Base-by-base conservation (phyloP, 805 yeast genomes). In the Zygotorulaspora sp. region DNA sequence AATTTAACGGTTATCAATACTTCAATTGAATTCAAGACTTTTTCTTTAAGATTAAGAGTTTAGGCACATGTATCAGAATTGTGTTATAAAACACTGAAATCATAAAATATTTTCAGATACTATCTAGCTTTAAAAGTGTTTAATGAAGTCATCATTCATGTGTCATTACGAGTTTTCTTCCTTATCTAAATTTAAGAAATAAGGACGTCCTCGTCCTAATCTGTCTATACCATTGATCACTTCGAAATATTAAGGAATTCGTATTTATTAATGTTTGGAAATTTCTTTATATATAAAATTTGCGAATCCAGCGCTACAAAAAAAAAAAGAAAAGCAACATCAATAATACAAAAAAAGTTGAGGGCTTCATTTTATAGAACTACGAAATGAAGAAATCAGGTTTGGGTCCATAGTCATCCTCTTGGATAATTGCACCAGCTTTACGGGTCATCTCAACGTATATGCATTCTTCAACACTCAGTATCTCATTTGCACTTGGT, bases 361-460 rank as follows among this genome's bases (percentile, higher is more conserved):
- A n/a, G n/a, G n/a, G n/a, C n/a, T n/a, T n/a, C n/a, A n/a, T n/a
- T n/a, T n/a, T n/a, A n/a, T n/a, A n/a, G n/a, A n/a, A n/a, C n/a
- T n/a, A n/a, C n/a, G 40, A 20, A 17, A 34, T 49, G 35, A 56
- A 57, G 20, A 58, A 50, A n/a, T 71, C 77, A 0, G 84, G 80
- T 42, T 68, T 67, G 1, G 97, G 96, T 0, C 97, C 98, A 58
- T 74, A 88, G 49, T 92, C 97, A 13, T 97, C 97, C 65, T 90
- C 98, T 53, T 81, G 92, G 45, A 92, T 83, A 2, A 89, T 83
- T 3, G 97, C 96, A 4, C 97, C 96, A 5, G 95, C 85, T 57
- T 83, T 83, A 36, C 96, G 71, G 43, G 90, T 72, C 38, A 72
- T 63, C 47, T 89, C 96, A 26, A 92, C 89, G 41, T 80, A 74